These are phyloP conservation scores for Neoboletus brunneissimus DNA, from an alignment of 768 basidiomycete genomes.

Conservation along the genomic window DNA sequence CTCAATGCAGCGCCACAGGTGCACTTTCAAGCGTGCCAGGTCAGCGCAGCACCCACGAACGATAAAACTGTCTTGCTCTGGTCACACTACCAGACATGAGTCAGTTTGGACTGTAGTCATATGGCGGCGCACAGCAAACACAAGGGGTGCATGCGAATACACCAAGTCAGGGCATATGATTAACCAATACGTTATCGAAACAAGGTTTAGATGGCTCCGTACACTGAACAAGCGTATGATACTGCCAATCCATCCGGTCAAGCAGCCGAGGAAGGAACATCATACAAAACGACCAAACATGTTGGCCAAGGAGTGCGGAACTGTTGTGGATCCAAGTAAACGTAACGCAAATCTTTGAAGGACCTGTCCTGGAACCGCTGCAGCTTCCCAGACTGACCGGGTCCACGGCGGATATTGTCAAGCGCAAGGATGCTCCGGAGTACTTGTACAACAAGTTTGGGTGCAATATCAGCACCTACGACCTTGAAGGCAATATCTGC, in stretches of 20 bases:
- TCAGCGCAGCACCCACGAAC: not conserved
- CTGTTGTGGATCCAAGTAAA: conserved; percentile 54
- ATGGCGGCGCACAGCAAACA: not conserved
- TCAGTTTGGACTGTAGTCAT: too few species aligned
- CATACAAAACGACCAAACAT: conserved; percentile 54
- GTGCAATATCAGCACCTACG: conserved; percentile 51
- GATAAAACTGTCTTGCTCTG: conserved; percentile 6
- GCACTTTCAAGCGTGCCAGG: not conserved
- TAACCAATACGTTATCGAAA: conserved; percentile 5
- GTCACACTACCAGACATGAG: not conserved
- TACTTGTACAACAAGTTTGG: conserved; percentile 59
- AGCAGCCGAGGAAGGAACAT: conserved; percentile 14
- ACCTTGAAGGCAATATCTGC: conserved; percentile 49
- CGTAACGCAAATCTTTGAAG: conserved; percentile 47
- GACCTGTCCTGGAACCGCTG: conserved; percentile 51
- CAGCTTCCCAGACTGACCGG: conserved; percentile 63
- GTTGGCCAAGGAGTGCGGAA: conserved; percentile 64
- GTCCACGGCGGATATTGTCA: conserved; percentile 60
- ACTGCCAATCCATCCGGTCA: conserved; percentile 11
- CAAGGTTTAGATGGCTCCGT: not conserved
- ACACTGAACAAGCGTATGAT: not conserved
- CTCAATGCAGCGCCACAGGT: not conserved
- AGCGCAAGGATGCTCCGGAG: conserved; percentile 63
- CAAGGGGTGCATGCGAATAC: not conserved
- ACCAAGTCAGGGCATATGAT: not conserved